A percentile compares a stretch with the other conserved stretches of the same genome.
Evolutionary conservation across 345 rosid species (phyloP).

Genomic region (Clausena lansium): DNA sequence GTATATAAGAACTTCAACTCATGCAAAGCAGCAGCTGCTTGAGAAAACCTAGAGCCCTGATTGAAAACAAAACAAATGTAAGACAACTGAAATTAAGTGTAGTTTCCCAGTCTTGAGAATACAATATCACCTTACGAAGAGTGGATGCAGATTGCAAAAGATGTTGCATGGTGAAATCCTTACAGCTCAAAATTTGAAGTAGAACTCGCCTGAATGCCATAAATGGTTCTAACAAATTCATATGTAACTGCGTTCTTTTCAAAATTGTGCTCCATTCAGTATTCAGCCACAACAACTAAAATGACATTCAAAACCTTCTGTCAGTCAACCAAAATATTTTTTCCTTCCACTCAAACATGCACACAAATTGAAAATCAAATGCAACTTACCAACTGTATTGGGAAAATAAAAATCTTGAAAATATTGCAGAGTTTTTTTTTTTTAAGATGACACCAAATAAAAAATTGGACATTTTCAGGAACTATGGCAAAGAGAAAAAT

Average conservation of each 20-base stretch:
- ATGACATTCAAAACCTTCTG: slow-evolving; percentile 22
- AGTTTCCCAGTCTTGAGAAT: background rate
- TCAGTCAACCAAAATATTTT: slow-evolving; percentile 17
- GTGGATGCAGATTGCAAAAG: slow-evolving; percentile 89
- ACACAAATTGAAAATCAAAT: no score
- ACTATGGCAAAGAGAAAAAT: background rate
- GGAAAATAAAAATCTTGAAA: background rate
- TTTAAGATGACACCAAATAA: background rate
- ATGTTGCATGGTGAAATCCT: slow-evolving; percentile 56
- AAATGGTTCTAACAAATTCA: slow-evolving; percentile 92
- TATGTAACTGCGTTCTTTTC: slow-evolving; percentile 72
- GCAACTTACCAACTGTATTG: background rate
- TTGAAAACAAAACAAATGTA: slow-evolving; percentile 22
- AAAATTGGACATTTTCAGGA: background rate
- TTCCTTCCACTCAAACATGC: background rate
- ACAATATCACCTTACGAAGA: slow-evolving; percentile 77
- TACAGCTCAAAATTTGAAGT: slow-evolving; percentile 73
- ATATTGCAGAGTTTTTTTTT: background rate
- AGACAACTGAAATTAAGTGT: slow-evolving; percentile 13
- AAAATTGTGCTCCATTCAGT: slow-evolving; percentile 70
- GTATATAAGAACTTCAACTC: slow-evolving; percentile 73
- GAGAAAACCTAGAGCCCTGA: slow-evolving; percentile 85
- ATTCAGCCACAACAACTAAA: slow-evolving; percentile 74
- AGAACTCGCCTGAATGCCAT: slow-evolving; percentile 83
- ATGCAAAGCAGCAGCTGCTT: slow-evolving; percentile 80